Percentiles rank a stretch among this genome's conserved stretches.
Evolutionary conservation across 441 rosid genomes (phyloP).

Genomic region (Erodium moschatum): DNA sequence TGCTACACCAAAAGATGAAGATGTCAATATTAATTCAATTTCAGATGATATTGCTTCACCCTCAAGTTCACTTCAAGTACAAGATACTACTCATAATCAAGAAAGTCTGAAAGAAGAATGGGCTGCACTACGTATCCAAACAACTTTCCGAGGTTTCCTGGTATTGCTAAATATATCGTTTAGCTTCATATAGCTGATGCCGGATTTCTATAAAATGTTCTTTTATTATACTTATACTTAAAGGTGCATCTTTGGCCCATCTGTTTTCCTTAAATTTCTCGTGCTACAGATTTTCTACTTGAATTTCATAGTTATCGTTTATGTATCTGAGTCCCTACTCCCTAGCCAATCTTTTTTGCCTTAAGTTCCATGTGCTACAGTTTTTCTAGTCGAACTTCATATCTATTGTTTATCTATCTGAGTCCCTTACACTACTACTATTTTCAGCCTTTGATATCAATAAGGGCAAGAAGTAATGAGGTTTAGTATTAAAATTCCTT

Average conservation of each 20-base stretch:
- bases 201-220: neutral
- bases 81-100: conserved; percentile 34
- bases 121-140: conserved; percentile 79
- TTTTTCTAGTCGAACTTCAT: neutral
- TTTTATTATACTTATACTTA: neutral
- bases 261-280: neutral
- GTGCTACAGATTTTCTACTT: too few species aligned
- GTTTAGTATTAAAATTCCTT: neutral
- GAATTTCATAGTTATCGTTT: too few species aligned
- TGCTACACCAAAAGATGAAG: conserved; percentile 23
- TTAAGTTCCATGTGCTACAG: neutral
- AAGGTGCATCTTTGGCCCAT: neutral
- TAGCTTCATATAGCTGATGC: neutral
- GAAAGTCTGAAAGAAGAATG: conserved; percentile 42
- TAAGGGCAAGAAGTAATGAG: neutral
- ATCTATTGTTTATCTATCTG: neutral
- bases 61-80: conserved; percentile 43
- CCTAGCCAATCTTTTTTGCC: too few species aligned
- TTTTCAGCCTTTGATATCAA: neutral
- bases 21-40: conserved; percentile 29
- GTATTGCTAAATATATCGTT: conserved; percentile 26
- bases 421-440: neutral
- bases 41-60: conserved; percentile 43
- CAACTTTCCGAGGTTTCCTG: conserved; percentile 90
- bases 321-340: too few species aligned